Base-by-base conservation (phyloP, 202 grass and related monocot species). In the Carex arenaria region DNA sequence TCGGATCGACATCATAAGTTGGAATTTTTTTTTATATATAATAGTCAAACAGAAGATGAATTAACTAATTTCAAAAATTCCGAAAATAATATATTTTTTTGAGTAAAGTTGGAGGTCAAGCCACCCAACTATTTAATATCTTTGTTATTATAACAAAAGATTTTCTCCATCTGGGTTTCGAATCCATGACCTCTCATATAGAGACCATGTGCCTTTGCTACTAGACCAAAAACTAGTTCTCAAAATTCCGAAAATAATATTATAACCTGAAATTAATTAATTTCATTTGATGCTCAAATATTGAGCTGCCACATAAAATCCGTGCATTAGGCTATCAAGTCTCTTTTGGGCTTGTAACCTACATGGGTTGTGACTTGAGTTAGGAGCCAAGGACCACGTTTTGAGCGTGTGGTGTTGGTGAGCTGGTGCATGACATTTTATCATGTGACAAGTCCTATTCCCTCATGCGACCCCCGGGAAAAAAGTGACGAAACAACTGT, bases 371-470 rank as follows among this genome's bases (percentile, higher is more conserved):
- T 56, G 43, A 77, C 72, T 49, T 77, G 47, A 55, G n/a, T 9
- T 23, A 64, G 63, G 63, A 14, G 28, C 63, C 28, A 32, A 20
- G 19, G 42, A 42, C 36, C 60, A 80, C 59, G 57, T 80, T 80
- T 80, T 80, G 40, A 22, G 40, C 10, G 68, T 76, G 72, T 76
- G 72, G 72, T 55, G 72, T 64, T 12, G 61, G 61, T 64, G 61
- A 23, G 23, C 10, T 64, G 61, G 63, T 7, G 63, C 26, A 7
- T 66, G 28, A 34, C 11, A 23, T 62, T 26, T 26, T 62, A 62
- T 2, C 60, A 22, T 66, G 36, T 67, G 30, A 67, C 30, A 66
- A 66, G 26, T 67, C 40, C 8, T 30, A 75, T 75, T 75, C 42
- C 1, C 30, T 67, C 17, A 75, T 6, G 18, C 18, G 6, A 7